A percentile compares a stretch with the other conserved stretches of the same genome.
Evolutionary conservation across 1,284 basidiomycete genomes (phyloP).

Genomic region (Leccinum subrobustum): DNA sequence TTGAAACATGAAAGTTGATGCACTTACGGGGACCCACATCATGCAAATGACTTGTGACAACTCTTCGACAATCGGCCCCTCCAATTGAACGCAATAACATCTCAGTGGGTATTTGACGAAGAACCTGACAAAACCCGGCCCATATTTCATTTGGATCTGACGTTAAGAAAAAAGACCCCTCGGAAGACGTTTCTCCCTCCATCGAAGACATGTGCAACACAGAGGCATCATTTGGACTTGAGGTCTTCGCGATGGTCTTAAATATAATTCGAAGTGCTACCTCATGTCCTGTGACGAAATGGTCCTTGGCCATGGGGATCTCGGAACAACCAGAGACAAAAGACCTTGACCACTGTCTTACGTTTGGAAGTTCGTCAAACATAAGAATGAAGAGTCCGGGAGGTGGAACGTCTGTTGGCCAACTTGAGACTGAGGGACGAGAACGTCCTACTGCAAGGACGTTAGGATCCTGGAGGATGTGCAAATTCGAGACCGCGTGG

Average conservation of each 20-base stretch:
- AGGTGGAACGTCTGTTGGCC: conserved; percentile 59
- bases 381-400: conserved; percentile 61
- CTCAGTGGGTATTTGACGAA: conserved; percentile 55
- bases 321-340: conserved; percentile 39
- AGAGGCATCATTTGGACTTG: not conserved
- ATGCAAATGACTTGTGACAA: conserved; percentile 60
- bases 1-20: conserved; percentile 3
- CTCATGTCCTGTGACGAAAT: conserved; percentile 47
- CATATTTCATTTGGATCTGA: conserved; percentile 49
- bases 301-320: conserved; percentile 46
- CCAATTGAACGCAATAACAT: conserved; percentile 38
- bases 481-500: conserved; percentile 66
- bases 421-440: conserved; percentile 43
- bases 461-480: conserved; percentile 51
- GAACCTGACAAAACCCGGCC: conserved; percentile 47
- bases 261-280: conserved; percentile 42
- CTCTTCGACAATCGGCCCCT: conserved; percentile 46
- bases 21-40: conserved; percentile 63
- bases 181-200: conserved; percentile 7
- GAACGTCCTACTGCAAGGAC: conserved; percentile 48
- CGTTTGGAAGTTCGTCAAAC: conserved; percentile 44
- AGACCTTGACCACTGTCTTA: conserved; percentile 60
- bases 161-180: conserved; percentile 32
- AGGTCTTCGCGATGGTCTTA: conserved; percentile 19
- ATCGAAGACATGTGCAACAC: not conserved